phyloP scores from a whole-genome alignment of 2,329 filamentous ascomycete genomes.

The Cordyceps farinosa region DNA sequence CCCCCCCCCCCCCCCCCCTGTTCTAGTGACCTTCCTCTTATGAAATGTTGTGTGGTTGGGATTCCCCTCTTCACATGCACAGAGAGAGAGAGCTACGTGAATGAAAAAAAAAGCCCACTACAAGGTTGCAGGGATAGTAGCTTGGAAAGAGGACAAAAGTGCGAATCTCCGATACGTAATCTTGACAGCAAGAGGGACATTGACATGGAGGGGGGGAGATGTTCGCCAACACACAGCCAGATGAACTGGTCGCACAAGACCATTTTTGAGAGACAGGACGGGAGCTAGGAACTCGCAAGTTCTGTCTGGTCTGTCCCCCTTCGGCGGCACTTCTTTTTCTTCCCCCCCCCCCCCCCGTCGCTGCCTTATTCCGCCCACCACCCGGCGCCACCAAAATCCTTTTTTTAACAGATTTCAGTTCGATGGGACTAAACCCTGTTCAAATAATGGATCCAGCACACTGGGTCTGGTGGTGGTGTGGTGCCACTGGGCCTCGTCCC shows the following conservation, averaged over 20 bases:
- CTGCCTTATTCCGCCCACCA: not conserved
- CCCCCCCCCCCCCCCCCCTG: not conserved
- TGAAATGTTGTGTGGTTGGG: not conserved
- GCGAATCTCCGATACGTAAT: not conserved
- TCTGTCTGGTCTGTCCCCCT: not conserved
- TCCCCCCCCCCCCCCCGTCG: not conserved
- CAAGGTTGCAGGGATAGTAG: not conserved
- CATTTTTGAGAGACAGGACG: not conserved
- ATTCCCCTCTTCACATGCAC: constrained; percentile 13
- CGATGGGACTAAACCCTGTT: constrained; percentile 17
- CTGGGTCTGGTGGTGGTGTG: constrained; percentile 9
- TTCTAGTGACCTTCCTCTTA: constrained; percentile 8
- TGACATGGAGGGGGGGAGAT: not conserved
- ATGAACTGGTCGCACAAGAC: not conserved
- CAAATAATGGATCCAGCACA: constrained; percentile 12
- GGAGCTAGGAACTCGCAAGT: not conserved
- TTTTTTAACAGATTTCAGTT: not conserved
- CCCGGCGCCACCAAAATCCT: constrained; percentile 9
- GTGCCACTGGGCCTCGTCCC: not conserved
- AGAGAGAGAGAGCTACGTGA: not conserved
- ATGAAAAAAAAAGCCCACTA: not conserved
- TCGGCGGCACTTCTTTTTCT: too few species aligned
- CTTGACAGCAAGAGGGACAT: not conserved
- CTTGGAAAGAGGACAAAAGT: not conserved
- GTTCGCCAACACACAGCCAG: not conserved